phyloP scores from a whole-genome alignment of 2,329 filamentous ascomycete species.

The Microcyclospora tardicrescens region DNA sequence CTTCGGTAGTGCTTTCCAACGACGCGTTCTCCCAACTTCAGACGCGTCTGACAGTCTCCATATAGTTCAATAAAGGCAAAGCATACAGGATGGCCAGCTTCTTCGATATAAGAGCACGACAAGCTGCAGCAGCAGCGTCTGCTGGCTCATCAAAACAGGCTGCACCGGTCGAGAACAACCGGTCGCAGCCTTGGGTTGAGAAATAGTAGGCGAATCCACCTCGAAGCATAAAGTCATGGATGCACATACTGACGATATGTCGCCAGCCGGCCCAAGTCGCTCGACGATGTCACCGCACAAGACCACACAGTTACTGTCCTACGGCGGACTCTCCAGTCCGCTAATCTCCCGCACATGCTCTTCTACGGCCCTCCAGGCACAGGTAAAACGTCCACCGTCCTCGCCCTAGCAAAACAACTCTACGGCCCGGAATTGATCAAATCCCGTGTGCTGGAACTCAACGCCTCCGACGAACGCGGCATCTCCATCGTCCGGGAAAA shows the following conservation, averaged over 20 bases:
- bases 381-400: slow-evolving; percentile 94
- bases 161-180: slow-evolving; percentile 47
- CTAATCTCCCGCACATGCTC: slow-evolving; percentile 98
- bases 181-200: slow-evolving; percentile 89
- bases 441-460: slow-evolving; percentile 91
- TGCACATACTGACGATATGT: slow-evolving; percentile 3
- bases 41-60: too few species aligned
- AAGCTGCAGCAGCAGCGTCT: slow-evolving; percentile 53
- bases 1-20: too few species aligned
- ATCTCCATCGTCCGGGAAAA: slow-evolving; percentile 96
- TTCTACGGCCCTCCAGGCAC: slow-evolving; percentile 97
- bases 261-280: slow-evolving; percentile 73
- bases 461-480: slow-evolving; percentile 96
- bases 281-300: slow-evolving; percentile 91
- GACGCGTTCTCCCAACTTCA: too few species aligned
- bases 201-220: slow-evolving; percentile 62
- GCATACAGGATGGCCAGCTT: slow-evolving; percentile 66
- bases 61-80: not conserved
- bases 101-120: slow-evolving; percentile 86
- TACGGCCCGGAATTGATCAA: slow-evolving; percentile 92
- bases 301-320: slow-evolving; percentile 93
- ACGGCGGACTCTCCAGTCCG: slow-evolving; percentile 82
- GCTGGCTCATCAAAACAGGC: slow-evolving; percentile 56
- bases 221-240: slow-evolving; percentile 2
- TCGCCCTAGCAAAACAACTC: slow-evolving; percentile 92